Percentiles rank a stretch among this genome's conserved stretches.
Conservation (phyloP, 2,329 filamentous ascomycete species). For the Colletotrichum musicola region DNA sequence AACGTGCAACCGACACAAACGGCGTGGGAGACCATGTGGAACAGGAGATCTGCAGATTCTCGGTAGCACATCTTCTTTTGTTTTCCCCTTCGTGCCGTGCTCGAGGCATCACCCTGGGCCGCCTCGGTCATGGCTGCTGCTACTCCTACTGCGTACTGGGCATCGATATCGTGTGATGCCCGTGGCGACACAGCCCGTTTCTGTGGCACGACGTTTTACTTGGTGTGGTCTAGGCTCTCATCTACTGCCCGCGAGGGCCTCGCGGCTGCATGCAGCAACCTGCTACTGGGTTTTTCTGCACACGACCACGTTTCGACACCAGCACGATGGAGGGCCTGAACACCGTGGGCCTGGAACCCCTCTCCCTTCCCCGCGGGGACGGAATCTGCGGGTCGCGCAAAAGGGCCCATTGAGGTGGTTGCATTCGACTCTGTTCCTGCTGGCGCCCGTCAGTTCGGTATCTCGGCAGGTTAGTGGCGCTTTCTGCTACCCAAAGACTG, state of each 20-base stretch:
- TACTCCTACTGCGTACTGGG: background rate
- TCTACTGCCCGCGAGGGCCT: background rate
- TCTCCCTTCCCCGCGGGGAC: conserved; percentile 13
- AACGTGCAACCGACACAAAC: conserved; percentile 14
- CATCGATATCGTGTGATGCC: conserved; percentile 22
- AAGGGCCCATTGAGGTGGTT: background rate
- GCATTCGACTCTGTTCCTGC: background rate
- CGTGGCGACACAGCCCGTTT: conserved; percentile 28
- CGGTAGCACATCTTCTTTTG: background rate
- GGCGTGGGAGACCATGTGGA: conserved; percentile 10
- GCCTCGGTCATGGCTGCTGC: conserved; percentile 22
- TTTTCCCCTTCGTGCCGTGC: background rate
- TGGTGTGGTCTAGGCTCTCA: conserved; percentile 16
- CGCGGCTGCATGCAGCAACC: conserved; percentile 9
- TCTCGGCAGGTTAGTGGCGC: conserved; percentile 19
- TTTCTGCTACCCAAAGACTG: background rate
- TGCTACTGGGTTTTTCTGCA: conserved; percentile 15
- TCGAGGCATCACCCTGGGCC: conserved; percentile 9
- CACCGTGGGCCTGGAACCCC: conserved; percentile 10
- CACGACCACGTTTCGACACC: conserved; percentile 28
- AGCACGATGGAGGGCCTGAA: conserved; percentile 19
- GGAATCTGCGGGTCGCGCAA: conserved; percentile 13
- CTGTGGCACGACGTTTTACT: conserved; percentile 4
- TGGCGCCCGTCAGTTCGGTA: conserved; percentile 2
- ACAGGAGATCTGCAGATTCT: conserved; percentile 12